Conservation (phyloP, 2,329 filamentous ascomycete species). For the Monosporascus cannonballus region DNA sequence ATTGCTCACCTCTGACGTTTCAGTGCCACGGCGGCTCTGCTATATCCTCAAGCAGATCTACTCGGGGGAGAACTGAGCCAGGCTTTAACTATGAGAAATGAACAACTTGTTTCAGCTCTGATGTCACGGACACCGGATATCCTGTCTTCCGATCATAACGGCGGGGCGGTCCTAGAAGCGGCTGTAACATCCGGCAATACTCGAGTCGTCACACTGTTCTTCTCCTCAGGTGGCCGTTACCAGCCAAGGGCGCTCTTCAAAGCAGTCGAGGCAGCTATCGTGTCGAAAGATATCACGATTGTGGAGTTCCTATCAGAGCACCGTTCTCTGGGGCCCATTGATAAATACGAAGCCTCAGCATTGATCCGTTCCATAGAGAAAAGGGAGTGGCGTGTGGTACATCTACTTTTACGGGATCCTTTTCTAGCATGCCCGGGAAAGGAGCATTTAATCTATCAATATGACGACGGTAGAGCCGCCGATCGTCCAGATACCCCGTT, state of each 20-base stretch:
- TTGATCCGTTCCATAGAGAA: not conserved
- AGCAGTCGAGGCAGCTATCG: not conserved
- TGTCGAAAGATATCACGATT: not conserved
- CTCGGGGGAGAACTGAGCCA: not conserved
- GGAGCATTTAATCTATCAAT: accelerated
- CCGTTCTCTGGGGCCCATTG: not conserved
- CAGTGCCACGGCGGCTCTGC: not conserved
- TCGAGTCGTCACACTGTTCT: not conserved
- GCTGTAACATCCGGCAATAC: not conserved
- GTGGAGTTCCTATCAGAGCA: not conserved
- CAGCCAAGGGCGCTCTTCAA: constrained; percentile 1
- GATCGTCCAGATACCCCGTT: no score
- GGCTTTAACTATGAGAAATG: not conserved
- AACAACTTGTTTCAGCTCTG: not conserved
- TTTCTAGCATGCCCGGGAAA: no score
- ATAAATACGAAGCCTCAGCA: not conserved
- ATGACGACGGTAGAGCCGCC: no score
- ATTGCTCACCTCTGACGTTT: not conserved
- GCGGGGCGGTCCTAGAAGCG: constrained; percentile 1
- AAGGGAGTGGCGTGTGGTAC: not conserved
- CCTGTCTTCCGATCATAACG: not conserved
- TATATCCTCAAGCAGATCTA: not conserved
- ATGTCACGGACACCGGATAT: not conserved
- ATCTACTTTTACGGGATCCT: not conserved
- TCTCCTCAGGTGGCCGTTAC: constrained; percentile 2